Conservation (phyloP, 2,329 filamentous ascomycete genomes). For the Fusarium xylarioides region DNA sequence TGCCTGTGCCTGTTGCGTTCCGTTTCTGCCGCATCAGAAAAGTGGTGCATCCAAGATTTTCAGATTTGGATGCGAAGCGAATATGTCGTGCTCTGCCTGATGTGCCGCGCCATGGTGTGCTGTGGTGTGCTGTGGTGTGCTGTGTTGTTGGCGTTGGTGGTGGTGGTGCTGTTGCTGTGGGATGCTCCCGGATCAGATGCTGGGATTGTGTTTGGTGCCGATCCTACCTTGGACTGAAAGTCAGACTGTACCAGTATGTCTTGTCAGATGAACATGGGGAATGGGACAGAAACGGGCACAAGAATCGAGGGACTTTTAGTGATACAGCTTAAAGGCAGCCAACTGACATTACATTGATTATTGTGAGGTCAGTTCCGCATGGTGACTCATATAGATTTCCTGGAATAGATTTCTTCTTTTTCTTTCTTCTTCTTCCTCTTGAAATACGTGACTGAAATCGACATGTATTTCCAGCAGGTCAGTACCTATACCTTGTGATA, state of each 20-base stretch:
- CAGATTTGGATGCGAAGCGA: conserved; percentile 10
- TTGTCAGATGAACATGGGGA: not conserved
- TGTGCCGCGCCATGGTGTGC: not conserved
- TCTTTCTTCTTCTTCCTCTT: not conserved
- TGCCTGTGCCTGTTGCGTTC: not conserved
- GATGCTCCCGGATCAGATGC: conserved; percentile 25
- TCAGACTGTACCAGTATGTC: not conserved
- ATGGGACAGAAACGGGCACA: not conserved
- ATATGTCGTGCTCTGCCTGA: conserved; percentile 7
- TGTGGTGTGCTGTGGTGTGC: not conserved
- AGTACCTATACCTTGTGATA: not conserved
- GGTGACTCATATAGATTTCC: not conserved
- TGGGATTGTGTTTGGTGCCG: conserved; percentile 27
- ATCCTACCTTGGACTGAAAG: conserved; percentile 4
- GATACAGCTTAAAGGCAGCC: not conserved
- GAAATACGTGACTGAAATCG: not conserved
- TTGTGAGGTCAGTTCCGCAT: not conserved
- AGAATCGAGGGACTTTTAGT: conserved; percentile 1
- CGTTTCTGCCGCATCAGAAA: not conserved
- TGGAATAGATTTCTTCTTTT: not conserved
- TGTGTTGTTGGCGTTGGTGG: not conserved
- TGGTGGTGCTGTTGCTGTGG: conserved; percentile 1
- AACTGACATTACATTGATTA: not conserved
- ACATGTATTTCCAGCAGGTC: not conserved
- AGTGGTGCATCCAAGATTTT: conserved; percentile 8